Evolutionary conservation across 2,329 filamentous ascomycete genomes (phyloP), one percentile per base, ranked within the genome.

Genomic region (Neofusicoccum parvum): DNA sequence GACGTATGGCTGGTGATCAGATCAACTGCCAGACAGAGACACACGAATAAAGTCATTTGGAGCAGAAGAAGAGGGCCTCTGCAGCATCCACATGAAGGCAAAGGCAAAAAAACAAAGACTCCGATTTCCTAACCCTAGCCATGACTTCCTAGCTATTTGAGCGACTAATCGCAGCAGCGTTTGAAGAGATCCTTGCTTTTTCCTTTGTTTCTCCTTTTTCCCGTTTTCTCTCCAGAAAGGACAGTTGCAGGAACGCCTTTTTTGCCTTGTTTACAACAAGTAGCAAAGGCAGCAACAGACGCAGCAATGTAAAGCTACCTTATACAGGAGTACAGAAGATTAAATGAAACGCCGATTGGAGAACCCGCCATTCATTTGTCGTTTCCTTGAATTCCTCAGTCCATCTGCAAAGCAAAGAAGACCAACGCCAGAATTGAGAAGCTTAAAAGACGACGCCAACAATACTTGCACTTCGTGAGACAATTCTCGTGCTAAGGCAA

Each of bases 181-280:
- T 50, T 12, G 7, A 9, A 50, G 3, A 15, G 23, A 10, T 12
- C 53, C 4, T 58, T 11, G 17, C 20, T 45, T 46, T 34, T 15
- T 34, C 9, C 1, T 3, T 46, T 46, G 7, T 17, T 7, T 20
- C 39, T 7, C 41, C 10, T 14, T 43, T 58, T 45, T 45, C 20
- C 12, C 20, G 36, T 32, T 34, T 45, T 15, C 23, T 43, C 23
- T 45, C 11, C 23, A 12, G 23, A 32, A 39, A 41, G 37, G 17
- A 51, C 27, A 34, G 27, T 34, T 14, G 53, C 32, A 7, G 23
- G 56, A 60, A 37, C 56, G 56, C 56, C 56, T 60, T 60, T 46
- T 34, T n/a, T 60, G 53, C 53, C 20, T 15, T 37, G 15, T 37
- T 37, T 34, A 48, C 32, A 20, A 32, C 5, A 15, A 32, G 15